phyloP scores from a whole-genome alignment of 441 rosid genomes.

The Brassica balearica region DNA sequence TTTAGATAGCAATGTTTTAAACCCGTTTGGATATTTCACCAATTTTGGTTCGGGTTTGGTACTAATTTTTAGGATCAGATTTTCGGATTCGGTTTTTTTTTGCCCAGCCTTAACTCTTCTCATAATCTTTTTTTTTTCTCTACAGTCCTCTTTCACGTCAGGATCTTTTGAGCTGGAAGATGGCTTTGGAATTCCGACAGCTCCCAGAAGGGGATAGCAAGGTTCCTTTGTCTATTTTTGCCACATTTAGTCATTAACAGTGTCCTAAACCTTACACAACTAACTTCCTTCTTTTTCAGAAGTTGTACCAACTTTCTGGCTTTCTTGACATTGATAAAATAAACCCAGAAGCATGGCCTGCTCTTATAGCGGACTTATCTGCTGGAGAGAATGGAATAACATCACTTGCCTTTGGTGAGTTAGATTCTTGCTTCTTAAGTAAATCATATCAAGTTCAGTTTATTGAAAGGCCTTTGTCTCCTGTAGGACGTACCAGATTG shows the following conservation, averaged over 20 bases:
- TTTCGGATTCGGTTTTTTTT: no score
- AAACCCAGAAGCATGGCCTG: slow-evolving; percentile 93
- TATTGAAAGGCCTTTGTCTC: not conserved
- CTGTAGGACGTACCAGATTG: slow-evolving; percentile 79
- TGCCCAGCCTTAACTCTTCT: no score
- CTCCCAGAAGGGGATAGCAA: slow-evolving; percentile 86
- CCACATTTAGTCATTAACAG: slow-evolving; percentile 6
- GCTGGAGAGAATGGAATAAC: slow-evolving; percentile 85
- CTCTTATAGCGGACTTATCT: slow-evolving; percentile 85
- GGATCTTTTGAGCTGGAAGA: slow-evolving; percentile 97
- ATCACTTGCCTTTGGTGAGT: slow-evolving; percentile 91
- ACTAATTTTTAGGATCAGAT: no score
- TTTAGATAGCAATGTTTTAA: no score
- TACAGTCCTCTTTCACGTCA: slow-evolving; percentile 87
- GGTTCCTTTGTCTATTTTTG: slow-evolving; percentile 53
- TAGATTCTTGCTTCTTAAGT: slow-evolving; percentile 33
- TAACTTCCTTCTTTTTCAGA: slow-evolving; percentile 49
- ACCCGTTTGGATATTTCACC: no score
- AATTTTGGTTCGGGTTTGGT: no score
- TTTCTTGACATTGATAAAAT: slow-evolving; percentile 83
- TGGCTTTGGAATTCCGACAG: slow-evolving; percentile 84
- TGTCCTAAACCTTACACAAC: slow-evolving; percentile 21
- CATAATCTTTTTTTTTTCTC: no score
- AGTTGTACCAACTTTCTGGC: slow-evolving; percentile 74
- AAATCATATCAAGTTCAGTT: slow-evolving; percentile 29